phyloP scores from a whole-genome alignment of 2,329 filamentous ascomycete genomes.

The Aureobasidium sp. region DNA sequence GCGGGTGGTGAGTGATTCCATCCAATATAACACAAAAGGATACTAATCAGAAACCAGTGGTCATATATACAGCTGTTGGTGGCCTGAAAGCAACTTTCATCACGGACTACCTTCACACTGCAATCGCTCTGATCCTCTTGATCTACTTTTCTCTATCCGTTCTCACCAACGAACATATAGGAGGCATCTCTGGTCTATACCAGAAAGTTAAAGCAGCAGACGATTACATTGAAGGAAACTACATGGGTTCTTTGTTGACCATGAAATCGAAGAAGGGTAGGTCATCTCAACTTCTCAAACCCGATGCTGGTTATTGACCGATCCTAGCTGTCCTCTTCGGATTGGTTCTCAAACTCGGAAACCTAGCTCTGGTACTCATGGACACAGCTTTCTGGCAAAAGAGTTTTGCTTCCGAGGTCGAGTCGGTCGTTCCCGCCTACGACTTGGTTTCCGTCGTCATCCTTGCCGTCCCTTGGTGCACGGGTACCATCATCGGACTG shows the following conservation, averaged over 20 bases:
- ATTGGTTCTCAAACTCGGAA: slow-evolving; percentile 44
- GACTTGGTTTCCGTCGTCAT: slow-evolving; percentile 40
- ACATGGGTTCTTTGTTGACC: slow-evolving; percentile 41
- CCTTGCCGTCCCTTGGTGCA: slow-evolving; percentile 42
- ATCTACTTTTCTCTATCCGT: slow-evolving; percentile 42
- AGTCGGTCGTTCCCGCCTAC: slow-evolving; percentile 43
- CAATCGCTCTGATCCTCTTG: slow-evolving; percentile 42
- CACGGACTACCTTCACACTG: slow-evolving; percentile 44
- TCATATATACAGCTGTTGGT: slow-evolving; percentile 43
- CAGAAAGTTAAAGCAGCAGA: slow-evolving; percentile 41
- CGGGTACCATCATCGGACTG: slow-evolving; percentile 43
- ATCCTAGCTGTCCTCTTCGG: slow-evolving; percentile 32
- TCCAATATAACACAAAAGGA: background rate
- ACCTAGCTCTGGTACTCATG: slow-evolving; percentile 45
- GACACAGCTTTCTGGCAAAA: slow-evolving; percentile 50
- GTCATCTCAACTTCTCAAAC: slow-evolving; percentile 22
- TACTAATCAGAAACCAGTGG: slow-evolving; percentile 28
- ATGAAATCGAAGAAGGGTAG: slow-evolving; percentile 39
- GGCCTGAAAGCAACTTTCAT: slow-evolving; percentile 46
- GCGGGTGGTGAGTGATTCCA: slow-evolving; percentile 34
- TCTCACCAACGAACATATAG: slow-evolving; percentile 38
- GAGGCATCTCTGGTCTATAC: slow-evolving; percentile 39
- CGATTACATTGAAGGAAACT: slow-evolving; percentile 41
- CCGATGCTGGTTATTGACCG: background rate
- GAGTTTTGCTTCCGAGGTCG: slow-evolving; percentile 43